Base-by-base conservation (phyloP, 164 flowering plant genomes). In the Berberis vulgaris region DNA sequence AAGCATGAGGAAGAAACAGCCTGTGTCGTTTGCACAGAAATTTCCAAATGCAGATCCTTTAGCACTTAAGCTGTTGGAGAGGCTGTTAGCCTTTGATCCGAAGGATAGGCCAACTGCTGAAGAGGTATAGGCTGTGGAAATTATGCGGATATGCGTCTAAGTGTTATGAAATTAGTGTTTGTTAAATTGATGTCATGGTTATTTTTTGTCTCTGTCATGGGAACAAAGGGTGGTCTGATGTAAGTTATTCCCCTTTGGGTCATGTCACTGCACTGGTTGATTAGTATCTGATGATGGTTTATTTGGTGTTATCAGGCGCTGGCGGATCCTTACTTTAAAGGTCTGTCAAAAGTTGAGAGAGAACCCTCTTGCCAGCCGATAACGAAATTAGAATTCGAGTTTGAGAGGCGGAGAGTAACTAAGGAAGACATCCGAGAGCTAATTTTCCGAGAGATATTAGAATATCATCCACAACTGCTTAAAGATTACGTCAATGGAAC, bases 291-390 rank as follows among this genome's bases (percentile, higher is more conserved):
- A 26, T 26, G 26, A 26, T 71, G 52, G 62, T n/a, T 45, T 46
- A 46, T 64, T 26, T 26, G 26, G 26, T 26, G 26, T 26, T 26
- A 26, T 26, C 80, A 91, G 96, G 98, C 96, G 54, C 67, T 92
- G 49, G 95, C 88, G 57, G 88, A 91, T 80, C 94, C 97, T 59
- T 91, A 91, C 71, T 91, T 91, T 66, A 86, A 84, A 72, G 96
- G 96, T 65, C 75, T 91, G 62, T 73, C 96, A 9, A 88, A 77
- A 68, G 86, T 83, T 54, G 96, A 91, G 68, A 82, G 96, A 63
- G 98, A 91, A 71, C 98, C 96, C 41, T 89, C 94, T n/a, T 83
- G 92, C 67, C 96, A 83, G 60, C 96, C 94, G 50, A 86, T 89
- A 54, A 73, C 89, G 49, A 91, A 89, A 68, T 74, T 91, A 77